Percentiles rank a stretch among this genome's conserved stretches.
These are phyloP conservation scores for Hysterium pulicare DNA, from an alignment of 2,329 filamentous ascomycete species.

Conservation along the genomic window DNA sequence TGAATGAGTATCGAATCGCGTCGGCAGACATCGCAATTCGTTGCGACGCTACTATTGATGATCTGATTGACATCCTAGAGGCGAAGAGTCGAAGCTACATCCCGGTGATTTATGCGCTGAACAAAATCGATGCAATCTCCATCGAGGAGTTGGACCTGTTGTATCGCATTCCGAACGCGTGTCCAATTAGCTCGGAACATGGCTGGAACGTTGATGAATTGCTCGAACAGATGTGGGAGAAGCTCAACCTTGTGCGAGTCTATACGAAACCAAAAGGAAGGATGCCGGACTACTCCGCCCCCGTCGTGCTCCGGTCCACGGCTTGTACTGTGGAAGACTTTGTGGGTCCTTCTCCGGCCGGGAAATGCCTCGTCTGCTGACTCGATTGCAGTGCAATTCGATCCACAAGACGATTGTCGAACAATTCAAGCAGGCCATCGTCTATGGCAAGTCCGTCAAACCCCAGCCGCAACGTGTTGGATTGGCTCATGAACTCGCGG, in stretches of 20 bases:
- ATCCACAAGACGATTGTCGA: slow-evolving; percentile 97
- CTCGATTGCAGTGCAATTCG: slow-evolving; percentile 71
- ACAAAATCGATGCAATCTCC: slow-evolving; percentile 98
- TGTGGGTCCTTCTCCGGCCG: slow-evolving; percentile 56
- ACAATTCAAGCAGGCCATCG: slow-evolving; percentile 90
- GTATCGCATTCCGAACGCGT: slow-evolving; percentile 94
- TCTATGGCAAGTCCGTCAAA: slow-evolving; percentile 97
- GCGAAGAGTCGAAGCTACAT: slow-evolving; percentile 95
- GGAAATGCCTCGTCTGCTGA: slow-evolving; percentile 32
- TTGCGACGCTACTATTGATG: slow-evolving; percentile 95
- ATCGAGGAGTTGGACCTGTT: slow-evolving; percentile 96
- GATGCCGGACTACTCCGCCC: slow-evolving; percentile 85
- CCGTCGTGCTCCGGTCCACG: slow-evolving; percentile 80
- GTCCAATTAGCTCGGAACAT: slow-evolving; percentile 90
- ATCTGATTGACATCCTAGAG: slow-evolving; percentile 93
- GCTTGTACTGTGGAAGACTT: slow-evolving; percentile 95
- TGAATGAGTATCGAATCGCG: slow-evolving; percentile 94
- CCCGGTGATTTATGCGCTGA: slow-evolving; percentile 96
- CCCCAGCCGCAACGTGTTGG: slow-evolving; percentile 97
- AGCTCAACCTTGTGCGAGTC: slow-evolving; percentile 82
- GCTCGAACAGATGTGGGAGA: slow-evolving; percentile 98
- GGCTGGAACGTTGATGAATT: slow-evolving; percentile 98
- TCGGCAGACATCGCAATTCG: slow-evolving; percentile 97
- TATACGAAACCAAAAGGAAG: slow-evolving; percentile 99
- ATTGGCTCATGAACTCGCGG: slow-evolving; percentile 82